Conservation (phyloP, 768 basidiomycete genomes). For the Rhizopogon roseolus region DNA sequence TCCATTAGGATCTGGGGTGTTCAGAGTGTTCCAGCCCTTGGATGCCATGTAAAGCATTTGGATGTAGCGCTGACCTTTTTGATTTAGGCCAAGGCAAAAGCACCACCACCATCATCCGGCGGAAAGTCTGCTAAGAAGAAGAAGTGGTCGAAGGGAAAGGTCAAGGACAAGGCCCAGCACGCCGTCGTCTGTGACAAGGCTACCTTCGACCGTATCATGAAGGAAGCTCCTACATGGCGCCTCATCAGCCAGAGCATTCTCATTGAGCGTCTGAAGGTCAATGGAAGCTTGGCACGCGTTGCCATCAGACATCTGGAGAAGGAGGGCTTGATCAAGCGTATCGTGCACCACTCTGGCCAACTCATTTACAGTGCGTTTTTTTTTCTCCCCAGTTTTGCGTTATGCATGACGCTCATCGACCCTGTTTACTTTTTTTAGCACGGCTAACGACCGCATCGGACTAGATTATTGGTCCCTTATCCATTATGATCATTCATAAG, state of each 20-base stretch:
- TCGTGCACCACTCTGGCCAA: constrained; percentile 94
- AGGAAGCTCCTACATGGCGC: constrained; percentile 98
- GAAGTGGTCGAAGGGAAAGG: constrained; percentile 99
- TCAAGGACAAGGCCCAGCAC: constrained; percentile 99
- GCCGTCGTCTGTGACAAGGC: constrained; percentile 92
- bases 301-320: constrained; percentile 91
- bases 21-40: constrained; percentile 11
- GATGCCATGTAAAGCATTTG: constrained; percentile 13
- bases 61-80: constrained; percentile 17
- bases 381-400: constrained; percentile 14
- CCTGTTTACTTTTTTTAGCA: constrained; percentile 22
- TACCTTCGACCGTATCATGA: constrained; percentile 89
- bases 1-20: background rate
- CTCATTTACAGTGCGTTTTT: constrained; percentile 86
- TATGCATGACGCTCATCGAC: background rate
- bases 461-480: constrained; percentile 22
- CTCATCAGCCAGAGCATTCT: constrained; percentile 98
- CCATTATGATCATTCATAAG: constrained; percentile 21
- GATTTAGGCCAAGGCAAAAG: constrained; percentile 71
- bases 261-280: constrained; percentile 97
- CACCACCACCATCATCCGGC: constrained; percentile 59
- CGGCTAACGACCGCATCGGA: constrained; percentile 40
- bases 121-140: constrained; percentile 97
- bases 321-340: constrained; percentile 91
- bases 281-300: constrained; percentile 88